Conservation (phyloP, 2,329 filamentous ascomycete species). For the Botrytis fabae region DNA sequence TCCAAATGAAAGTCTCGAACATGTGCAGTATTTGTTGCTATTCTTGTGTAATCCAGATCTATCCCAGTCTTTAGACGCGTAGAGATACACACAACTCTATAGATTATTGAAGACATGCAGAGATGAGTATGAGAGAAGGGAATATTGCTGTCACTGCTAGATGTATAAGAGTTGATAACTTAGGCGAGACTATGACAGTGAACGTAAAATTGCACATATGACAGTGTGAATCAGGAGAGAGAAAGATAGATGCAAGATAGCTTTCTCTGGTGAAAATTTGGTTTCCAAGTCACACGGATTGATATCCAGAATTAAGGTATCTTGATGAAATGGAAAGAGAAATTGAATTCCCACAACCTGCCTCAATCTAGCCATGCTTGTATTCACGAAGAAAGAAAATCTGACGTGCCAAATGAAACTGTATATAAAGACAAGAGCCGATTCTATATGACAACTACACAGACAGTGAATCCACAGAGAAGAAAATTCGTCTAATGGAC, state of each 20-base stretch:
- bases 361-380: too few relatives aligned
- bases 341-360: not conserved
- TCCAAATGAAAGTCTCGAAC: fast-evolving
- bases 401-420: not conserved
- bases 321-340: not conserved
- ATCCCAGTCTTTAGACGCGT: fast-evolving
- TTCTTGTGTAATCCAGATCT: too few relatives aligned
- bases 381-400: not conserved
- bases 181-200: fast-evolving
- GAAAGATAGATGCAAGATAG: fast-evolving
- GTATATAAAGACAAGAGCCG: not conserved
- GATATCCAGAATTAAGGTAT: not conserved
- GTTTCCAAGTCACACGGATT: fast-evolving
- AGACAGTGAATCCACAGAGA: fast-evolving
- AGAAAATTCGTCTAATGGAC: not conserved
- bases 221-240: not conserved
- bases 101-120: fast-evolving
- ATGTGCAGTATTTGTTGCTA: too few relatives aligned
- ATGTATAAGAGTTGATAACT: fast-evolving
- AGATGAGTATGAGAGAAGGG: not conserved
- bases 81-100: not conserved
- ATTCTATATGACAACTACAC: not conserved
- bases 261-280: not conserved
- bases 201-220: fast-evolving
- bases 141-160: too few relatives aligned